Evolutionary conservation across 768 basidiomycete genomes (phyloP).

Genomic region (Kwoniella sp.): DNA sequence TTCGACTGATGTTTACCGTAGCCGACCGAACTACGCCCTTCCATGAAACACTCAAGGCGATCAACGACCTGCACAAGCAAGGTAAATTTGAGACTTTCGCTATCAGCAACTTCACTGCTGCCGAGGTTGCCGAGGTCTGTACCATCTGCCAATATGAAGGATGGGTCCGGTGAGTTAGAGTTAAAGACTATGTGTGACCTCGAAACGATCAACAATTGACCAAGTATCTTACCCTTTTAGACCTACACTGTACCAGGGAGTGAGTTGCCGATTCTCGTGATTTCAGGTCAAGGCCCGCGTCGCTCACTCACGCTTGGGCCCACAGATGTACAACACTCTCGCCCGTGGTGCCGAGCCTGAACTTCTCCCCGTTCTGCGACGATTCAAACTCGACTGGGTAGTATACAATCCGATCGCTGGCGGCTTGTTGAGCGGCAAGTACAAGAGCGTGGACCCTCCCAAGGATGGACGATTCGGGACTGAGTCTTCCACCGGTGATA

Average conservation of each 20-base stretch:
- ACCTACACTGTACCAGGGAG: slow-evolving; percentile 61
- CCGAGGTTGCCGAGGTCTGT: slow-evolving; percentile 59
- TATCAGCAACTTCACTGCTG: slow-evolving; percentile 60
- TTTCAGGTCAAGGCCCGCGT: too few relatives aligned
- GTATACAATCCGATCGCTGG: slow-evolving; percentile 53
- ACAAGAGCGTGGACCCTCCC: slow-evolving; percentile 38
- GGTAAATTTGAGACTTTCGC: slow-evolving; percentile 62
- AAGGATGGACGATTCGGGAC: slow-evolving; percentile 37
- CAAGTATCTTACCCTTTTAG: too few relatives aligned
- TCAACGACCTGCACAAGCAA: slow-evolving; percentile 62
- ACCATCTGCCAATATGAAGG: slow-evolving; percentile 58
- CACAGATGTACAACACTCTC: slow-evolving; percentile 48
- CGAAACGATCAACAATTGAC: too few relatives aligned
- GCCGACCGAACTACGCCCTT: slow-evolving; percentile 59
- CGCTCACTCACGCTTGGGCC: background rate
- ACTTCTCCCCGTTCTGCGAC: slow-evolving; percentile 34
- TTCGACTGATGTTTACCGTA: background rate
- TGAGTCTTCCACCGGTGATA: slow-evolving; percentile 24
- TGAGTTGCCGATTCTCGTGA: too few relatives aligned
- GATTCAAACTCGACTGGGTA: slow-evolving; percentile 50
- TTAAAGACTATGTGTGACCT: too few relatives aligned
- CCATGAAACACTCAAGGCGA: slow-evolving; percentile 60
- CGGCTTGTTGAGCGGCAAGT: slow-evolving; percentile 43
- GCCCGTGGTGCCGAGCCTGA: slow-evolving; percentile 19
- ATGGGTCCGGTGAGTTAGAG: slow-evolving; percentile 57